Conservation (phyloP, 2,329 filamentous ascomycete genomes). For the Graphilbum sp. region DNA sequence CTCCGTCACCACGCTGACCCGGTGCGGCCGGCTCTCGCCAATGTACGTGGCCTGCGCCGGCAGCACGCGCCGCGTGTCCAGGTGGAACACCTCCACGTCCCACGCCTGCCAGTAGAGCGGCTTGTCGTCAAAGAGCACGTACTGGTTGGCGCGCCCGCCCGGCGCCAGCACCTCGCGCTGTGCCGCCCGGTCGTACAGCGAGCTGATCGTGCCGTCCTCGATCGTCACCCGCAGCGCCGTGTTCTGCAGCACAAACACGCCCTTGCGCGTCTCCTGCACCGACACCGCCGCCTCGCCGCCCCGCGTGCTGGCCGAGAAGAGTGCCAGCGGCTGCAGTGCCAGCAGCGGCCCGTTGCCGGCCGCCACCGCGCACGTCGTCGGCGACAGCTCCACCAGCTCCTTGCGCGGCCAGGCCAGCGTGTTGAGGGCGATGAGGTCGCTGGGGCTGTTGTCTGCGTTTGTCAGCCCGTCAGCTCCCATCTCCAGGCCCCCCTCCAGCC, state of each 20-base stretch:
- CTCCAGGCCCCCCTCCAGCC: background rate
- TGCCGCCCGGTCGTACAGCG: conserved; percentile 58
- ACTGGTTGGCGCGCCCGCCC: conserved; percentile 68
- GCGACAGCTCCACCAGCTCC: conserved; percentile 52
- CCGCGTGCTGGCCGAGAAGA: conserved; percentile 14
- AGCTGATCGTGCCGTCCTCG: conserved; percentile 62
- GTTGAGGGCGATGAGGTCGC: conserved; percentile 46
- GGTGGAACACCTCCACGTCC: conserved; percentile 95
- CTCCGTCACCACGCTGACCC: conserved; percentile 67
- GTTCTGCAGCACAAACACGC: conserved; percentile 67
- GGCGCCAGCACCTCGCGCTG: conserved; percentile 63
- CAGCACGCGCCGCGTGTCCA: conserved; percentile 71
- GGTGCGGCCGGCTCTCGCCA: conserved; percentile 53
- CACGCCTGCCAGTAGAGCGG: conserved; percentile 94
- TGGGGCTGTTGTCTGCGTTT: background rate
- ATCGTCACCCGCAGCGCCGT: conserved; percentile 59
- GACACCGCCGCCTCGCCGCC: conserved; percentile 31
- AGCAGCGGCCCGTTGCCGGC: conserved; percentile 38
- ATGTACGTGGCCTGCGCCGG: conserved; percentile 52
- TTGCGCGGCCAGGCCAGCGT: conserved; percentile 74
- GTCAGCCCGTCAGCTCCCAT: background rate
- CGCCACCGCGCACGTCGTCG: conserved; percentile 34
- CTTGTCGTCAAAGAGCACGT: conserved; percentile 94
- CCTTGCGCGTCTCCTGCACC: conserved; percentile 32
- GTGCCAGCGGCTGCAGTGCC: conserved; percentile 32